phyloP scores from a whole-genome alignment of 495 filamentous ascomycete genomes.

The Trichoderma virens region DNA sequence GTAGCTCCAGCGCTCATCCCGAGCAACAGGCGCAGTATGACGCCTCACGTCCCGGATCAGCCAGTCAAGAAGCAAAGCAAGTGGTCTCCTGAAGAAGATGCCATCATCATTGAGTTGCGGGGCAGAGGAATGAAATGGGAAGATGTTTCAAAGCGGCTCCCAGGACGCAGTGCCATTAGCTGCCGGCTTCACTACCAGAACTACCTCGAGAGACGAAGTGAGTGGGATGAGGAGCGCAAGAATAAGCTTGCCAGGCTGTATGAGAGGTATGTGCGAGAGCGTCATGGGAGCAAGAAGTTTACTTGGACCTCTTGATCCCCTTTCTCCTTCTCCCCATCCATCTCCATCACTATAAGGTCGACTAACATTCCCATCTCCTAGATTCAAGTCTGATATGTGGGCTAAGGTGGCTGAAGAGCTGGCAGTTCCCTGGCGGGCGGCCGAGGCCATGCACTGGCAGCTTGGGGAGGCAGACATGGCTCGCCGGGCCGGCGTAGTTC shows the following conservation, averaged over 20 bases:
- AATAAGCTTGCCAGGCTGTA: slow-evolving; percentile 92
- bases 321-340: neutral
- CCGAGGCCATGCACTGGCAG: slow-evolving; percentile 98
- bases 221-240: slow-evolving; percentile 97
- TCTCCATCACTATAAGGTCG: neutral
- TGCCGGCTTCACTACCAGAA: slow-evolving; percentile 97
- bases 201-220: slow-evolving; percentile 80
- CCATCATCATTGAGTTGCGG: slow-evolving; percentile 79
- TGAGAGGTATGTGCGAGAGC: slow-evolving; percentile 64
- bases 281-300: neutral
- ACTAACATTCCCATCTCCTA: slow-evolving; percentile 32
- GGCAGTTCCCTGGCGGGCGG: slow-evolving; percentile 91
- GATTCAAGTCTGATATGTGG: slow-evolving; percentile 98
- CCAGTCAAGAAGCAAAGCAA: slow-evolving; percentile 94
- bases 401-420: slow-evolving; percentile 87
- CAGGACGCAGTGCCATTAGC: slow-evolving; percentile 84
- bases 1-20: slow-evolving; percentile 9
- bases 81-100: slow-evolving; percentile 89
- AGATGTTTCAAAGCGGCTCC: slow-evolving; percentile 84
- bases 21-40: slow-evolving; percentile 37
- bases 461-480: slow-evolving; percentile 91
- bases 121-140: slow-evolving; percentile 96
- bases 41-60: slow-evolving; percentile 55
- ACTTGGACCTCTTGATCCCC: neutral
- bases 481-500: slow-evolving; percentile 72